Conservation (phyloP, 2,329 filamentous ascomycete genomes). For the Colletotrichum sp. region DNA sequence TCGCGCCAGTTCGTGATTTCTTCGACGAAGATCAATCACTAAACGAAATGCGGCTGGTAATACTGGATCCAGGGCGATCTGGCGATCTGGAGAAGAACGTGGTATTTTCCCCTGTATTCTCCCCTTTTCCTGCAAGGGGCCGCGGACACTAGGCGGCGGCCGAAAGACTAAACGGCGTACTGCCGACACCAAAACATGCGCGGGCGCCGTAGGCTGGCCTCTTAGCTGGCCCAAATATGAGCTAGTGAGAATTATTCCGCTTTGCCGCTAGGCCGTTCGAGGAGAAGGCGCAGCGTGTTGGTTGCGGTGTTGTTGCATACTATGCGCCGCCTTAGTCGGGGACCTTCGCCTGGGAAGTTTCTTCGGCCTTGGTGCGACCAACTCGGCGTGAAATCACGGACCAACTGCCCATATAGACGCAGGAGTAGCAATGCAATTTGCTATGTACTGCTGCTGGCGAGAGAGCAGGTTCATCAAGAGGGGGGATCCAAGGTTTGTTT, state of each 20-base stretch:
- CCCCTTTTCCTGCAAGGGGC: not conserved
- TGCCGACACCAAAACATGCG: not conserved
- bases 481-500: conserved; percentile 16
- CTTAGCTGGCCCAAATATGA: not conserved
- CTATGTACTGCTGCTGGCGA: not conserved
- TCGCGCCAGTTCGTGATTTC: not conserved
- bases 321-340: not conserved
- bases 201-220: not conserved
- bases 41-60: not conserved
- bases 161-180: not conserved
- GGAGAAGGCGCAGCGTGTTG: not conserved
- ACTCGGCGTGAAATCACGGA: not conserved
- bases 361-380: not conserved
- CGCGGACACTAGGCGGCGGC: not conserved
- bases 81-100: not conserved
- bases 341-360: not conserved
- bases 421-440: not conserved
- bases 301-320: not conserved
- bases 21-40: not conserved
- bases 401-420: not conserved
- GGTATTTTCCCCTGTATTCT: not conserved
- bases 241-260: not conserved
- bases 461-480: not conserved
- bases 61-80: not conserved
- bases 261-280: not conserved